Base-by-base conservation (phyloP, 345 rosid species). In the Kandelia obovata region DNA sequence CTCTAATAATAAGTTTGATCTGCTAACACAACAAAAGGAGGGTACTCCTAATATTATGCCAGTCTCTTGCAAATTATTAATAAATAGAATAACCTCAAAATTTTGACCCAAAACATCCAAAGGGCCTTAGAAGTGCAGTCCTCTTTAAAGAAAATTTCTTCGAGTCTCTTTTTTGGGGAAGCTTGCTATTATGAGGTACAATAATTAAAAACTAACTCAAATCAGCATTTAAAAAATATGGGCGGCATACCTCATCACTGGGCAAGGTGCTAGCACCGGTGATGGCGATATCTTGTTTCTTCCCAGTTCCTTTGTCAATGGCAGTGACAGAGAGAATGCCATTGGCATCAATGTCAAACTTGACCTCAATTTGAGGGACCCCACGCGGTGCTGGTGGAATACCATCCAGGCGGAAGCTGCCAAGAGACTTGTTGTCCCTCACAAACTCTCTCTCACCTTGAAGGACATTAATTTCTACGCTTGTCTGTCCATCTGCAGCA, bases 401-500 rank as follows among this genome's bases (percentile, higher is more conserved):
- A 55, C 93, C 92, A 78, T 87, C 87, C 1, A 87, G 77, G 49
- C 87, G 86, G 86, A 87, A 91, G 66, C 89, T 87, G 27, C 92
- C 92, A 57, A 95, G 82, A 63, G 99, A 95, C 62, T 90, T 95
- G 83, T 95, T 92, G 70, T 95, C 99, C 77, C 96, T 73, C 20
- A 95, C 99, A 73, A 95, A 95, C 80, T 95, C 99, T 75, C 99
- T 83, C 75, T 95, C 99, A 11, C 99, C 99, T 73, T 95, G 99
- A 43, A 95, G 86, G 58, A 95, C 99, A 64, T 95, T 95, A 34
- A 95, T 95, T 78, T 95, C 99, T 3, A 95, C 99, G 65, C 99
- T 95, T 21, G 99, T 95, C 78, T 95, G 99, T 34, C 99, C 99
- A 70, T 95, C 99, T 5, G 98, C 99, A 65, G 99, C 98, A 4